Percentiles rank a stretch among this genome's conserved stretches.
These are phyloP conservation scores for Ceratocystis variospora DNA, from an alignment of 2,329 filamentous ascomycete species.

Conservation along the genomic window DNA sequence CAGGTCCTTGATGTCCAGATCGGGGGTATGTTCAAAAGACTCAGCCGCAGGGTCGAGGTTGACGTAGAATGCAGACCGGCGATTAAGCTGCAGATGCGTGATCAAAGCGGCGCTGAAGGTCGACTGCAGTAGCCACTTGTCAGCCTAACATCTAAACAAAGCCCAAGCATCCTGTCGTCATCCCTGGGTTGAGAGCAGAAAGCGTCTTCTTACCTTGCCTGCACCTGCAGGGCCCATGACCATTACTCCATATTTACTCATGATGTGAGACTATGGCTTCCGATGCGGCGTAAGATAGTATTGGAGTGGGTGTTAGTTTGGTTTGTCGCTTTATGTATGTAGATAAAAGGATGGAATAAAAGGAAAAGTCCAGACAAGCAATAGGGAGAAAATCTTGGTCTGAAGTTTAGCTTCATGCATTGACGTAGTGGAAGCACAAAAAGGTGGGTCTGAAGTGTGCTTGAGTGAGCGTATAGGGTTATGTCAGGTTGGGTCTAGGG, in stretches of 20 bases:
- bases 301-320: neutral
- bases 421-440: neutral
- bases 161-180: neutral
- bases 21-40: slow-evolving; percentile 77
- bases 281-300: neutral
- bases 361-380: neutral
- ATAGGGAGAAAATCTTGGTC: neutral
- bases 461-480: neutral
- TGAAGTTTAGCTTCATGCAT: neutral
- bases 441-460: neutral
- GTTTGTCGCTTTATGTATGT: neutral
- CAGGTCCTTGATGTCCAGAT: slow-evolving; percentile 89
- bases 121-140: slow-evolving; percentile 33
- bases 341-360: neutral
- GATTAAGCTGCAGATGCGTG: slow-evolving; percentile 78
- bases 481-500: too few species aligned
- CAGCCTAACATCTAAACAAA: slow-evolving; percentile 25
- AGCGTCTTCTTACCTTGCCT: slow-evolving; percentile 53
- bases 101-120: slow-evolving; percentile 93
- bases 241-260: slow-evolving; percentile 91
- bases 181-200: neutral
- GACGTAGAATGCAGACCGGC: slow-evolving; percentile 91
- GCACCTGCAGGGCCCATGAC: slow-evolving; percentile 94
- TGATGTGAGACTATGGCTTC: slow-evolving; percentile 28
- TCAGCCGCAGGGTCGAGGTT: slow-evolving; percentile 97